phyloP scores from a whole-genome alignment of 768 basidiomycete species.

The Boletus subcaerulescens region DNA sequence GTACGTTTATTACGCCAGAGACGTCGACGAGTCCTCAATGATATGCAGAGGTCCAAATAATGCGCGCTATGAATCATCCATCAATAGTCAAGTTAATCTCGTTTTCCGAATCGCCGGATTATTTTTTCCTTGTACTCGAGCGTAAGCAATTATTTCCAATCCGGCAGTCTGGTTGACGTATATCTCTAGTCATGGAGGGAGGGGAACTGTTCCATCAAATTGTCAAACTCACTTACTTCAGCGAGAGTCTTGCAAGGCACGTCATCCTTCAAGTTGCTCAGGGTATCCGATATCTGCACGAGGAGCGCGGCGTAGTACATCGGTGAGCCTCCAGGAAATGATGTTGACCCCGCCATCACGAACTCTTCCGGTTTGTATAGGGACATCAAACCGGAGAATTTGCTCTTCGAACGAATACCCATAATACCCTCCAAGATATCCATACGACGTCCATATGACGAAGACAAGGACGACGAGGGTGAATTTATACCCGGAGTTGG shows the following conservation, averaged over 20 bases:
- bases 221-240: constrained; percentile 98
- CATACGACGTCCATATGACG: constrained; percentile 84
- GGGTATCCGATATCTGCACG: constrained; percentile 93
- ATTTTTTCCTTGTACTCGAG: constrained; percentile 94
- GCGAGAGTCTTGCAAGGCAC: constrained; percentile 94
- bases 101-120: constrained; percentile 89
- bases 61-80: constrained; percentile 93
- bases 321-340: constrained; percentile 42
- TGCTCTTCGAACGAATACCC: constrained; percentile 90
- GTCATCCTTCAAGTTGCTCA: constrained; percentile 95
- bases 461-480: constrained; percentile 98
- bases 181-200: constrained; percentile 81
- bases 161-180: constrained; percentile 7
- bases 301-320: constrained; percentile 97
- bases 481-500: constrained; percentile 91
- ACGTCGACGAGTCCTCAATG: not conserved
- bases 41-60: constrained; percentile 91
- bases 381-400: constrained; percentile 98
- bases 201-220: constrained; percentile 99
- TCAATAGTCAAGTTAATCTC: constrained; percentile 87
- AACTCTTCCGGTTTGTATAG: constrained; percentile 24
- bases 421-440: constrained; percentile 81
- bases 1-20: constrained; percentile 31
- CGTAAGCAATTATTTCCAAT: constrained; percentile 45
- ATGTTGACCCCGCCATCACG: not conserved